phyloP scores from a whole-genome alignment of 1,139 yeast species.

The Blastobotrys illinoisensis region DNA sequence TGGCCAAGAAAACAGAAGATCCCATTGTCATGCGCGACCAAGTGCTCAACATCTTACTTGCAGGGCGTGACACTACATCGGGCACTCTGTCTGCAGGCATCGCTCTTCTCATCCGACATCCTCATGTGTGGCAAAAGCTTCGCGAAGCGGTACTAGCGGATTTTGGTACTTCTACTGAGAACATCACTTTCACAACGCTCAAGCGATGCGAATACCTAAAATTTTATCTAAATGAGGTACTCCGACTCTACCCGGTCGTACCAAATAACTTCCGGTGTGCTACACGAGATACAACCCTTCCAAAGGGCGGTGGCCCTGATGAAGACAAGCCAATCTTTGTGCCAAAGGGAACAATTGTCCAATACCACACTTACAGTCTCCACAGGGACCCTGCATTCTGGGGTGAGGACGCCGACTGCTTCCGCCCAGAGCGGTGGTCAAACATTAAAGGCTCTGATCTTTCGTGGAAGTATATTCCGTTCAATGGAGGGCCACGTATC shows the following conservation, averaged over 20 bases:
- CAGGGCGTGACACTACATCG: conserved; percentile 53
- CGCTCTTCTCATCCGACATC: conserved; percentile 45
- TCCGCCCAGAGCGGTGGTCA: conserved; percentile 51
- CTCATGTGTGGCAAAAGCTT: conserved; percentile 31
- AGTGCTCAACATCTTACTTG: conserved; percentile 45
- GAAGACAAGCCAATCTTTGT: conserved; percentile 41
- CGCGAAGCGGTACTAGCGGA: conserved; percentile 25
- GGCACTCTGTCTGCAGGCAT: conserved; percentile 42
- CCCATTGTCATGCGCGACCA: conserved; percentile 46
- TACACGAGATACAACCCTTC: conserved; percentile 32
- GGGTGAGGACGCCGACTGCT: conserved; percentile 46
- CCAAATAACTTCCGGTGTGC: conserved; percentile 50
- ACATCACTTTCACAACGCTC: conserved; percentile 43
- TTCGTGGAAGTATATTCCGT: conserved; percentile 35
- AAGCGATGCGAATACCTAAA: conserved; percentile 48
- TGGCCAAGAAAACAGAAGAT: conserved; percentile 46
- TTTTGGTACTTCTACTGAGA: conserved; percentile 24
- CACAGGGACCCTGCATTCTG: conserved; percentile 43
- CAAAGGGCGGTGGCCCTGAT: conserved; percentile 38
- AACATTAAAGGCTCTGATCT: conserved; percentile 18
- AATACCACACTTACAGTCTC: conserved; percentile 40
- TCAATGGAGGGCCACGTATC: conserved; percentile 57
- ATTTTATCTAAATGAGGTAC: conserved; percentile 45
- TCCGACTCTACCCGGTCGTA: conserved; percentile 53
- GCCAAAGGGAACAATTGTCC: conserved; percentile 44